Conservation (phyloP, 345 rosid species). For the Tarenaya hassleriana region DNA sequence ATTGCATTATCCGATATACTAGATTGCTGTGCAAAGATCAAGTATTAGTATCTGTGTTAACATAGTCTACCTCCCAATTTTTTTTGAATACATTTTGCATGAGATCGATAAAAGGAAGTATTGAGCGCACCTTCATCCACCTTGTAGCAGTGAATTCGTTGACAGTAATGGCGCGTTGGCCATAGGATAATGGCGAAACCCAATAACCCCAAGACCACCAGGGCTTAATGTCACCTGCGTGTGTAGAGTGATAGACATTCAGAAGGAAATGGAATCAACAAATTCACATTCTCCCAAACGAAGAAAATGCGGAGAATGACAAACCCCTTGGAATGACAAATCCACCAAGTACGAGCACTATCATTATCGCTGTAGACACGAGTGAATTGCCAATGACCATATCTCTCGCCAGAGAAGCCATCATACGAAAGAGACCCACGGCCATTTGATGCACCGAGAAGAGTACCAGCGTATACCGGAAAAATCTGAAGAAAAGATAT, state of each 20-base stretch:
- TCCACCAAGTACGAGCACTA: conserved; percentile 75
- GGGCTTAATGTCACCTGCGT: conserved; percentile 58
- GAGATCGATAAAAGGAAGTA: conserved; percentile 2
- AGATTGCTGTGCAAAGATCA: conserved; percentile 48
- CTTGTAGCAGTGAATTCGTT: conserved; percentile 78
- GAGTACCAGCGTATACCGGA: conserved; percentile 67
- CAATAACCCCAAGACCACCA: conserved; percentile 97
- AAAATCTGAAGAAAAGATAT: conserved; percentile 47
- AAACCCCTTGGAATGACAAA: conserved; percentile 79
- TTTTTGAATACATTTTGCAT: background rate
- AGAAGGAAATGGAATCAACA: background rate
- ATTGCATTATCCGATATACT: conserved; percentile 38
- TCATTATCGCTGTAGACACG: conserved; percentile 61
- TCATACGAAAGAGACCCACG: conserved; percentile 67
- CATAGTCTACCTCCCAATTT: no score
- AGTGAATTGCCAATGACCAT: conserved; percentile 80
- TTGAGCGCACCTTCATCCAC: conserved; percentile 57
- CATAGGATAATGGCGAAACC: conserved; percentile 82
- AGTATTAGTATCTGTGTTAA: background rate
- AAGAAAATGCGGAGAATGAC: background rate
- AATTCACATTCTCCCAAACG: no score
- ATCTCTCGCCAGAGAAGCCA: conserved; percentile 80
- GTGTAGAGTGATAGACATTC: background rate
- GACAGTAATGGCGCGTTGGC: conserved; percentile 67
- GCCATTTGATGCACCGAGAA: conserved; percentile 91